Evolutionary conservation across 2,329 filamentous ascomycete genomes (phyloP).

Genomic region (Gliomastix tumulicola): DNA sequence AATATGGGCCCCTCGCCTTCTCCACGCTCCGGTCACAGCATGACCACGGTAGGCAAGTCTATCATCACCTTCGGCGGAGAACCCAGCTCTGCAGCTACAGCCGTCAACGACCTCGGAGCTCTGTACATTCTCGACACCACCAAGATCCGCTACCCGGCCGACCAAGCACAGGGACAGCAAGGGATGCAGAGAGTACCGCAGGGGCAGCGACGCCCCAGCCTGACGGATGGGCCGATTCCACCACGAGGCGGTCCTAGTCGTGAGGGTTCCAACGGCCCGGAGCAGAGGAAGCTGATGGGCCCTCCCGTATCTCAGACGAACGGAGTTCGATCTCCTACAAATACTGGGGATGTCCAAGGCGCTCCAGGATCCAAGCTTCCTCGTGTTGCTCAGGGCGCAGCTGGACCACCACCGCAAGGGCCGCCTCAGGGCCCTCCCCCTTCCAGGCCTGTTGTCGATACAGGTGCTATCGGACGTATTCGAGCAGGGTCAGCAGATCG

Average conservation of each 20-base stretch:
- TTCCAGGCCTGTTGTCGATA: slow-evolving; percentile 34
- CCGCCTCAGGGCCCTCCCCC: slow-evolving; percentile 49
- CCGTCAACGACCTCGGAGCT: slow-evolving; percentile 78
- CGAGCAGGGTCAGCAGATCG: slow-evolving; percentile 45
- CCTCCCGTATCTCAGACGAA: slow-evolving; percentile 27
- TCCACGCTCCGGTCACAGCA: slow-evolving; percentile 89
- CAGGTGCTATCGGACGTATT: slow-evolving; percentile 30
- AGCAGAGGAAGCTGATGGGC: slow-evolving; percentile 40
- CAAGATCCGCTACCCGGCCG: slow-evolving; percentile 94
- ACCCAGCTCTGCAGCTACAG: slow-evolving; percentile 77
- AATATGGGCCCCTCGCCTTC: slow-evolving; percentile 98
- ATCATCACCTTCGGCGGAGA: slow-evolving; percentile 91
- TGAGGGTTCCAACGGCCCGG: slow-evolving; percentile 43
- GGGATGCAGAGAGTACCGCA: slow-evolving; percentile 29
- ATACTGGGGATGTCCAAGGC: slow-evolving; percentile 23
- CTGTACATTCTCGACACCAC: slow-evolving; percentile 90
- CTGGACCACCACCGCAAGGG: slow-evolving; percentile 47
- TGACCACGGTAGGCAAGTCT: slow-evolving; percentile 91
- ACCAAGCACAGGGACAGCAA: slow-evolving; percentile 28
- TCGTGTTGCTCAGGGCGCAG: slow-evolving; percentile 25
- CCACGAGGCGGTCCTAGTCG: slow-evolving; percentile 33
- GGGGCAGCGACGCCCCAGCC: slow-evolving; percentile 32
- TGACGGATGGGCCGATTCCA: slow-evolving; percentile 21
- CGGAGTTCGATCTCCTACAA: slow-evolving; percentile 29
- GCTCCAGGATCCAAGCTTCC: slow-evolving; percentile 27